Percentiles rank a stretch among this genome's conserved stretches.
Evolutionary conservation across 1,284 basidiomycete species (phyloP).

Genomic region (Kwoniella shivajii): DNA sequence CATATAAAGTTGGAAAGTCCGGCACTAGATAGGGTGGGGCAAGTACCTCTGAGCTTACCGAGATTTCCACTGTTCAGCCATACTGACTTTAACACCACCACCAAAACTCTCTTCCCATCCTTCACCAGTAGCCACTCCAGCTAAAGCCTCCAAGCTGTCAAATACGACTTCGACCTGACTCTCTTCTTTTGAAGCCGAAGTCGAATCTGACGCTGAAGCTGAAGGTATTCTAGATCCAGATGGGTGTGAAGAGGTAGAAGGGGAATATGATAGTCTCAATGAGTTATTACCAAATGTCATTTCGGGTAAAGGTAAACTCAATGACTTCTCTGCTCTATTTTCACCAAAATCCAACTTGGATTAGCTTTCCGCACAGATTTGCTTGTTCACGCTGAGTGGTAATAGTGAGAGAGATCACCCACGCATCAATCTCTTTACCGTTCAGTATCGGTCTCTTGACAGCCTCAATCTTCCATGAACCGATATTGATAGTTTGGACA

Average conservation of each 20-base stretch:
- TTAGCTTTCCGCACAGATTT: neutral
- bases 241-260: constrained; percentile 9
- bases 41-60: constrained; percentile 59
- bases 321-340: constrained; percentile 67
- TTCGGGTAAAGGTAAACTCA: constrained; percentile 85
- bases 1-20: too few species aligned
- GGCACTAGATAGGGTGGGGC: too few species aligned
- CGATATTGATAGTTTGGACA: constrained; percentile 45
- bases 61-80: constrained; percentile 93
- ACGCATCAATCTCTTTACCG: constrained; percentile 57
- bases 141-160: constrained; percentile 69
- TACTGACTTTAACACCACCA: constrained; percentile 88
- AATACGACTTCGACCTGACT: constrained; percentile 71
- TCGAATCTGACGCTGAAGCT: neutral
- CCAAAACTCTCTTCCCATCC: constrained; percentile 68
- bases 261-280: constrained; percentile 61
- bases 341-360: too few species aligned
- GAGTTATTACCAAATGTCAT: constrained; percentile 94
- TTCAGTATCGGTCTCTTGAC: constrained; percentile 56
- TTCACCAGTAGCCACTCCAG: constrained; percentile 73
- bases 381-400: too few species aligned
- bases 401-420: too few species aligned
- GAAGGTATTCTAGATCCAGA: neutral
- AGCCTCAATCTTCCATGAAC: constrained; percentile 50
- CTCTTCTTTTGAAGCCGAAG: constrained; percentile 56